A percentile compares a stretch with the other conserved stretches of the same genome.
These are phyloP conservation scores for Eutrema japonicum DNA, from an alignment of 345 rosid species.

Conservation along the genomic window DNA sequence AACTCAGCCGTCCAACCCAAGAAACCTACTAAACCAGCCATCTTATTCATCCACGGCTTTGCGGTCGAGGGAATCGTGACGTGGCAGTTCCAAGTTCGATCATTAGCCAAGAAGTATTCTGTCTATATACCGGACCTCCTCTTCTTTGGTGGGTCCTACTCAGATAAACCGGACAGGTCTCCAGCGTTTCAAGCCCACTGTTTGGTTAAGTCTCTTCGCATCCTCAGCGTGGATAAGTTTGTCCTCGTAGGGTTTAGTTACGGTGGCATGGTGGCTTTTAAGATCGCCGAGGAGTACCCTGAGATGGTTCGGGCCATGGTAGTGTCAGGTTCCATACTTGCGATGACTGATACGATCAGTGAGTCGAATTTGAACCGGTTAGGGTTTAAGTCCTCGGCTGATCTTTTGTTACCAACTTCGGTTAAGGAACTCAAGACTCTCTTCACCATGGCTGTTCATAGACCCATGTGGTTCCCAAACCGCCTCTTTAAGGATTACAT, in stretches of 20 bases:
- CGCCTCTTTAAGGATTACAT: slow-evolving; percentile 77
- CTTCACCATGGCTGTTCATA: slow-evolving; percentile 70
- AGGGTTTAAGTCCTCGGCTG: slow-evolving; percentile 79
- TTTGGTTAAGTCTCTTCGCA: slow-evolving; percentile 62
- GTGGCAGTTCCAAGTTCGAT: slow-evolving; percentile 91
- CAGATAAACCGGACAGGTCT: slow-evolving; percentile 68
- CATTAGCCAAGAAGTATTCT: slow-evolving; percentile 75
- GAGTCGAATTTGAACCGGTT: slow-evolving; percentile 52
- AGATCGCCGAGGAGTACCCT: slow-evolving; percentile 74
- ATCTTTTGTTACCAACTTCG: slow-evolving; percentile 73
- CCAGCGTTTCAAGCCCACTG: slow-evolving; percentile 80
- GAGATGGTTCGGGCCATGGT: slow-evolving; percentile 72
- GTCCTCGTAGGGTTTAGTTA: slow-evolving; percentile 81
- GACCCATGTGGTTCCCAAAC: slow-evolving; percentile 86
- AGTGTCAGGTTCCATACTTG: slow-evolving; percentile 76
- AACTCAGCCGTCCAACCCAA: slow-evolving; percentile 16
- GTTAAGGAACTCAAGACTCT: slow-evolving; percentile 78
- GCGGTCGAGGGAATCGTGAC: slow-evolving; percentile 87
- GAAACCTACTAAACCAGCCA: slow-evolving; percentile 58
- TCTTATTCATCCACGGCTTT: slow-evolving; percentile 83
- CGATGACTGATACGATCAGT: slow-evolving; percentile 80
- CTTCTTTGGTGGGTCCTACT: slow-evolving; percentile 78
- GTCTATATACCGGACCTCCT: slow-evolving; percentile 86
- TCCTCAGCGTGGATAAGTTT: slow-evolving; percentile 76
- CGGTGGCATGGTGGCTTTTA: slow-evolving; percentile 92